These are phyloP conservation scores for Pseudogymnoascus sp. DNA, from an alignment of 2,329 filamentous ascomycete species.

Conservation along the genomic window DNA sequence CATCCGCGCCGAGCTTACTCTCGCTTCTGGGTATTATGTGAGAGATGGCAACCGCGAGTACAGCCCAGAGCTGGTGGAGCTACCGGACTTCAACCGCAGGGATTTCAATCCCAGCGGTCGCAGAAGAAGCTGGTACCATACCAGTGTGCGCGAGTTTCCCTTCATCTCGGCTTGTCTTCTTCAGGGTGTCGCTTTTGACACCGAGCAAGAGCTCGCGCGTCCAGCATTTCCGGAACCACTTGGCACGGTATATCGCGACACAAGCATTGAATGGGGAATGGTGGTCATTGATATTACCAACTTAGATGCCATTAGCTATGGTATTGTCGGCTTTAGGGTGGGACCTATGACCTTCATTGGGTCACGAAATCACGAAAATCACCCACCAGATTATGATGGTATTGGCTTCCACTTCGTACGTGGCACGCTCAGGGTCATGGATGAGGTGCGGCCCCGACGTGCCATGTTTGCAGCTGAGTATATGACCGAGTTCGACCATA, in stretches of 20 bases:
- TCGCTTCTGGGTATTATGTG: constrained; percentile 16
- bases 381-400: background rate
- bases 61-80: background rate
- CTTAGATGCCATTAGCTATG: constrained; percentile 16
- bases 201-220: constrained; percentile 5
- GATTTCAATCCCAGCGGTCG: background rate
- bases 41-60: constrained; percentile 6
- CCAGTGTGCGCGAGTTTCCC: constrained; percentile 16
- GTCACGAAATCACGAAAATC: constrained; percentile 12
- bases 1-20: constrained; percentile 11
- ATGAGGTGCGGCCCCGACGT: background rate
- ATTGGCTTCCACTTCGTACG: background rate
- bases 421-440: background rate
- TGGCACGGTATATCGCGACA: constrained; percentile 21
- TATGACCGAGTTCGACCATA: background rate
- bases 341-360: constrained; percentile 14
- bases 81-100: background rate
- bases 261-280: constrained; percentile 21
- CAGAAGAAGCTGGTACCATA: constrained; percentile 17
- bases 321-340: constrained; percentile 20
- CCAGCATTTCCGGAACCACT: constrained; percentile 18
- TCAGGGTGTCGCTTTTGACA: constrained; percentile 17
- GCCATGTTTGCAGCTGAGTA: background rate
- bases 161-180: constrained; percentile 20
- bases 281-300: constrained; percentile 21